Evolutionary conservation across 2,329 filamentous ascomycete genomes (phyloP).

Genomic region (Westerdykella ornata): DNA sequence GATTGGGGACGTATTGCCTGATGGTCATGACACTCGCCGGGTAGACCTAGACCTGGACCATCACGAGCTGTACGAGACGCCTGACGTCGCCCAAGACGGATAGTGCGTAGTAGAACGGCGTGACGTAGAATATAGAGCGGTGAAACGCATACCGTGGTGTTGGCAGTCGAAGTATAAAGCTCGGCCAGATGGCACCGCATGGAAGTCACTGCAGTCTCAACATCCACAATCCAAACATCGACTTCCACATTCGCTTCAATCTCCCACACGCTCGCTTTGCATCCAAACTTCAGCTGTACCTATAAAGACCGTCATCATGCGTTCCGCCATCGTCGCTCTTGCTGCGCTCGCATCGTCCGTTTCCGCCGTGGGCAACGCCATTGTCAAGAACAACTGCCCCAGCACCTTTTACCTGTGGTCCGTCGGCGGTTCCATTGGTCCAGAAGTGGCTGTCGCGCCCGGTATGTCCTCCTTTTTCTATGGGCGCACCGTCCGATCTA

Average conservation of each 20-base stretch:
- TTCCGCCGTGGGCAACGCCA: conserved; percentile 18
- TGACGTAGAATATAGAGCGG: no score
- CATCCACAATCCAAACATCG: background rate
- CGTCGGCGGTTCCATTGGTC: conserved; percentile 14
- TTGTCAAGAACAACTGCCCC: conserved; percentile 21
- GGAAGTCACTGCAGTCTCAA: no score
- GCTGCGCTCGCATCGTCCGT: conserved; percentile 14
- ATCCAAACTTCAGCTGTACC: background rate
- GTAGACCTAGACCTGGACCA: no score
- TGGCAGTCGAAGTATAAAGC: no score
- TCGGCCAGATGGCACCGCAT: no score
- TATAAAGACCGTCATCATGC: conserved; percentile 8
- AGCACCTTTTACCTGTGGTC: conserved; percentile 21
- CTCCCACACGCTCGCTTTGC: background rate
- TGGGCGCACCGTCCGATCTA: background rate
- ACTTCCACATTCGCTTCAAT: background rate
- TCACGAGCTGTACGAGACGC: no score
- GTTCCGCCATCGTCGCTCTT: conserved; percentile 8
- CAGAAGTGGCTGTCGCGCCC: conserved; percentile 10
- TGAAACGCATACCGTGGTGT: no score
- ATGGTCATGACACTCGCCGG: no score
- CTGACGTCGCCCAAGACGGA: no score
- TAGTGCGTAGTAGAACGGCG: no score
- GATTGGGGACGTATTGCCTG: no score
- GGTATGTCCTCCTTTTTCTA: conserved; percentile 6